Percentiles rank a stretch among this genome's conserved stretches.
phyloP scores from a whole-genome alignment of 805 yeast genomes.

The Millerozyma miso region DNA sequence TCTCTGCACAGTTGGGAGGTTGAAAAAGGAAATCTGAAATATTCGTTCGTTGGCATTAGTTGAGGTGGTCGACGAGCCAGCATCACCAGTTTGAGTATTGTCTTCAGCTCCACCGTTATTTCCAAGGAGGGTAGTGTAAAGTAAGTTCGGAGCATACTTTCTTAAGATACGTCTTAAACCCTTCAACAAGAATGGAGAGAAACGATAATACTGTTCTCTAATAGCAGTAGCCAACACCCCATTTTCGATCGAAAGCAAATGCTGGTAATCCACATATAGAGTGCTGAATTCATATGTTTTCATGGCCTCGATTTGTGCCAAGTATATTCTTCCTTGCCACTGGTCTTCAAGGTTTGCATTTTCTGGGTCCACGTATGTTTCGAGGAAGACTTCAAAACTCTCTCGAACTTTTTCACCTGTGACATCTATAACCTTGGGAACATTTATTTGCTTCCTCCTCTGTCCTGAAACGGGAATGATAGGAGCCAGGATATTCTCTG shows the following conservation, averaged over 20 bases:
- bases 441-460: constrained; percentile 59
- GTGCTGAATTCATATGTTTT: constrained; percentile 70
- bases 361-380: constrained; percentile 49
- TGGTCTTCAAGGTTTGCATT: constrained; percentile 25
- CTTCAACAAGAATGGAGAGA: constrained; percentile 74
- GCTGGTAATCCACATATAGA: constrained; percentile 80
- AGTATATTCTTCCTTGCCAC: constrained; percentile 57
- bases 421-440: constrained; percentile 83
- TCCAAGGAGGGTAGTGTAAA: constrained; percentile 42
- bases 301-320: constrained; percentile 81
- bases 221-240: constrained; percentile 89
- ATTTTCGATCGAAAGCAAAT: constrained; percentile 68
- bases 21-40: constrained; percentile 88
- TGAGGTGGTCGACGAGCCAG: constrained; percentile 38
- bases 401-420: constrained; percentile 94
- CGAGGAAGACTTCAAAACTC: constrained; percentile 80
- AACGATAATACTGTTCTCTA: constrained; percentile 87
- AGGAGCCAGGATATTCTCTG: background rate
- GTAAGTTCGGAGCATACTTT: constrained; percentile 67
- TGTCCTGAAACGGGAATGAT: constrained; percentile 14
- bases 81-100: constrained; percentile 15
- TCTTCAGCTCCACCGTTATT: constrained; percentile 28
- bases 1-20: constrained; percentile 75
- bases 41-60: constrained; percentile 58
- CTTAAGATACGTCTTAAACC: constrained; percentile 74